These are phyloP conservation scores for carrot (Daucus carota) DNA, from an alignment of 129 eudicot genomes.

Conservation along the genomic window DNA sequence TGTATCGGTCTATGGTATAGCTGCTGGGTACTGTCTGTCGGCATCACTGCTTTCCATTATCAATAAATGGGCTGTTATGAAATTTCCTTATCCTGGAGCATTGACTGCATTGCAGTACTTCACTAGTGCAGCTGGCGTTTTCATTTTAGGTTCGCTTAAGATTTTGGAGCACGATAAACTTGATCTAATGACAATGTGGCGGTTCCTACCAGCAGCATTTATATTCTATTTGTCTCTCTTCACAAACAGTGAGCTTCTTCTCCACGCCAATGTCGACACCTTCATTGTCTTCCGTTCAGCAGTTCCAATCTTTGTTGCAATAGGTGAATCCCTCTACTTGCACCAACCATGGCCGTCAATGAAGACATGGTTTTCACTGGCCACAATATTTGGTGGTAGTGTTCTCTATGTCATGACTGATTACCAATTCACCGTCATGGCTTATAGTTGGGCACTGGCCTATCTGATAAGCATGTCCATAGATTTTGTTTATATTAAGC, in stretches of 20 bases:
- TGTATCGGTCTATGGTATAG: conserved; percentile 73
- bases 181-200: conserved; percentile 80
- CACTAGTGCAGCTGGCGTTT: conserved; percentile 85
- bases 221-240: conserved; percentile 88
- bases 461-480: conserved; percentile 91
- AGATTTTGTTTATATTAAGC: conserved; percentile 95
- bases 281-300: conserved; percentile 86
- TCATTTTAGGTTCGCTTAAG: conserved; percentile 58
- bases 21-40: conserved; percentile 87
- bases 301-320: conserved; percentile 92
- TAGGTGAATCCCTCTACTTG: conserved; percentile 81
- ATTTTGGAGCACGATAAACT: conserved; percentile 72
- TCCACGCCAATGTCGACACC: conserved; percentile 96
- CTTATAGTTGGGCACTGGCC: conserved; percentile 91
- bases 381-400: conserved; percentile 86
- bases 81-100: conserved; percentile 94
- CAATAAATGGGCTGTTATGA: conserved; percentile 99
- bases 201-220: conserved; percentile 77
- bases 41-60: conserved; percentile 91
- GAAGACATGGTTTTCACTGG: conserved; percentile 84
- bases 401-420: conserved; percentile 84
- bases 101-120: conserved; percentile 91
- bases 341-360: conserved; percentile 94
- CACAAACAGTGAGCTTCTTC: conserved; percentile 95
- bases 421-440: conserved; percentile 88